phyloP scores from a whole-genome alignment of 768 basidiomycete genomes.

The Auricularia heimuer region DNA sequence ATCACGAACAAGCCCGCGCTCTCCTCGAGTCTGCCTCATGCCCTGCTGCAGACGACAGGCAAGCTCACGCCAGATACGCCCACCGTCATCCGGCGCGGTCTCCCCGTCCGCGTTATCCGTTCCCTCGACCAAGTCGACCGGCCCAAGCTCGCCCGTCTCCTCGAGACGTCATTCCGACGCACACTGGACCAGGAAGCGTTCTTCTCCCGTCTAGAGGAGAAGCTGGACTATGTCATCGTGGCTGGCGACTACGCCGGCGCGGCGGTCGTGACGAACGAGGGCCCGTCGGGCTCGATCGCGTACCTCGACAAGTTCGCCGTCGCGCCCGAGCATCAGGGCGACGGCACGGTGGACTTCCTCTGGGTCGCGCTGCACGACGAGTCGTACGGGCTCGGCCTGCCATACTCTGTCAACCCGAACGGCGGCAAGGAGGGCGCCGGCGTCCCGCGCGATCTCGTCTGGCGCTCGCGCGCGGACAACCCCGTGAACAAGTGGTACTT shows the following conservation, averaged over 20 bases:
- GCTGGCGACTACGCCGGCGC: conserved; percentile 94
- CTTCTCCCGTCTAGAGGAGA: conserved; percentile 63
- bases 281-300: conserved; percentile 42
- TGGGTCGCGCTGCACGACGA: conserved; percentile 99
- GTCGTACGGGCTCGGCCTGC: conserved; percentile 90
- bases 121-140: conserved; percentile 61
- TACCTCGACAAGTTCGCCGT: conserved; percentile 99
- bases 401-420: conserved; percentile 90
- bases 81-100: conserved; percentile 81
- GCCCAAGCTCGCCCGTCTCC: conserved; percentile 61
- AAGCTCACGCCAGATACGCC: conserved; percentile 86
- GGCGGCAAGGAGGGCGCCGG: conserved; percentile 86
- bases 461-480: conserved; percentile 88
- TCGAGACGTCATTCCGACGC: conserved; percentile 80
- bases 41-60: conserved; percentile 77
- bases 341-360: conserved; percentile 97
- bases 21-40: conserved; percentile 90
- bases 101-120: conserved; percentile 77
- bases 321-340: conserved; percentile 87
- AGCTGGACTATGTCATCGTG: conserved; percentile 85
- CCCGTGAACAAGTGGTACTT: conserved; percentile 99
- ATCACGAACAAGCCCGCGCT: conserved; percentile 97
- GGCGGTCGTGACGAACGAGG: conserved; percentile 75
- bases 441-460: conserved; percentile 88
- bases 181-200: conserved; percentile 64